Evolutionary conservation across 75 land plant genomes (phyloP).

Genomic region (Sequoia sempervirens): DNA sequence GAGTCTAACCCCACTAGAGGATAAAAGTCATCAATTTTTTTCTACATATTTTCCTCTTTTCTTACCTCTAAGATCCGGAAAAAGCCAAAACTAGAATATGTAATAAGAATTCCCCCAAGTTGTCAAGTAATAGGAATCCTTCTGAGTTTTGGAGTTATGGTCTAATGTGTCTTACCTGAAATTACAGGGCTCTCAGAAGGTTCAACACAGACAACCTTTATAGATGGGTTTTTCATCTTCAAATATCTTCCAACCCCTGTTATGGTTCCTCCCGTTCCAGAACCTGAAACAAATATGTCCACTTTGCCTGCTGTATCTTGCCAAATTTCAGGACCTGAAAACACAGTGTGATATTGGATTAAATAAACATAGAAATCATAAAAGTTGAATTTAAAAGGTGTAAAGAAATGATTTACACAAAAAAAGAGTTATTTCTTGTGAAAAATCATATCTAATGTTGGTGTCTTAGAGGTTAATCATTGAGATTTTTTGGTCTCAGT

Average conservation of each 20-base stretch:
- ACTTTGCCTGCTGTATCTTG: conserved; percentile 43
- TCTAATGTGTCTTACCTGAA: conserved; percentile 24
- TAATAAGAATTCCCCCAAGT: too few relatives aligned
- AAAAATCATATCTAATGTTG: neutral
- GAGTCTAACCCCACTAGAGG: neutral
- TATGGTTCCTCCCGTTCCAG: conserved; percentile 47
- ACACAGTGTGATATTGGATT: neutral
- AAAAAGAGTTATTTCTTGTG: neutral
- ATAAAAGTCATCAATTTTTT: too few relatives aligned
- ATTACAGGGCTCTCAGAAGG: conserved; percentile 37
- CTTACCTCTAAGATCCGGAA: too few relatives aligned
- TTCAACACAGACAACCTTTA: conserved; percentile 32
- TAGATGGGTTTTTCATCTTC: conserved; percentile 30
- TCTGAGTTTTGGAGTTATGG: neutral
- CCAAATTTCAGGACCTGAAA: conserved; percentile 43
- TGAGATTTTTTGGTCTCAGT: neutral
- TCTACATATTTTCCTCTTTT: too few relatives aligned
- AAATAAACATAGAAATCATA: conserved; percentile 1
- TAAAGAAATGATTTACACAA: neutral
- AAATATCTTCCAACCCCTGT: conserved; percentile 36
- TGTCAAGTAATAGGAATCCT: too few relatives aligned
- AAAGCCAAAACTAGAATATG: too few relatives aligned
- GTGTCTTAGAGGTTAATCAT: neutral
- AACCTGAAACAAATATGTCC: conserved; percentile 33
- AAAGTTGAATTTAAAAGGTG: neutral